Evolutionary conservation across 805 yeast species (phyloP), one percentile per base, ranked within the genome.

Genomic region (Saccharomyces paradoxus): DNA sequence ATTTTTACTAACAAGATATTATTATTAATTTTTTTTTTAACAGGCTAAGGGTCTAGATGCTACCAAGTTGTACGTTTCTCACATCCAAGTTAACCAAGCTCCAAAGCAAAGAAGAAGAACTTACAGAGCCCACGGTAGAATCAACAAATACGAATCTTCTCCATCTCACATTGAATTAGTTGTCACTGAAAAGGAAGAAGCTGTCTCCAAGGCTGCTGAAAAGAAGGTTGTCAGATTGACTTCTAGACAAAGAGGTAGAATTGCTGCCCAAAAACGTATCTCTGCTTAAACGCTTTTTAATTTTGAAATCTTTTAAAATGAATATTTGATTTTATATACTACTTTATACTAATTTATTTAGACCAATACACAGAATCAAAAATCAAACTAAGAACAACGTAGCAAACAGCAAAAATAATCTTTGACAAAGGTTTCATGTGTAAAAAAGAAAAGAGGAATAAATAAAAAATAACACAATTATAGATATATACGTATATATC

Each of bases 81-180:
- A 94, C 89, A 92, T 94, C 77, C 99, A 94, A 84, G 99, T 92
- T 74, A 94, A 94, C 96, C 96, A 90, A 79, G 99, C 99, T 73
- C 99, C 99, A 81, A 90, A 90, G 82, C 96, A 89, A 83, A 94
- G 98, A 86, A 92, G 99, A 84, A 90, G 99, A 83, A 94, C 99
- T 74, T 94, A 82, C 96, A 91, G 99, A 87, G 99, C 99, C 72
- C 98, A 92, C 87, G 99, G 99, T 88, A 94, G 99, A 87, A 89
- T 90, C 77, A 94, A 92, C 82, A 96, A 97, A 72, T 94, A 90
- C 94, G 95, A 90, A 83, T 89, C 98, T 60, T 82, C 91, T 72
- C 99, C 99, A 77, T 91, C 95, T 73, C 99, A 94, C 88, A 92
- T 94, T 77, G 99, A 94, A 84, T 82, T 94, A 74, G 85, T 89